A percentile compares a stretch with the other conserved stretches of the same genome.
phyloP scores from a whole-genome alignment of 1,284 basidiomycete species.

The Entoloma clypeatum region DNA sequence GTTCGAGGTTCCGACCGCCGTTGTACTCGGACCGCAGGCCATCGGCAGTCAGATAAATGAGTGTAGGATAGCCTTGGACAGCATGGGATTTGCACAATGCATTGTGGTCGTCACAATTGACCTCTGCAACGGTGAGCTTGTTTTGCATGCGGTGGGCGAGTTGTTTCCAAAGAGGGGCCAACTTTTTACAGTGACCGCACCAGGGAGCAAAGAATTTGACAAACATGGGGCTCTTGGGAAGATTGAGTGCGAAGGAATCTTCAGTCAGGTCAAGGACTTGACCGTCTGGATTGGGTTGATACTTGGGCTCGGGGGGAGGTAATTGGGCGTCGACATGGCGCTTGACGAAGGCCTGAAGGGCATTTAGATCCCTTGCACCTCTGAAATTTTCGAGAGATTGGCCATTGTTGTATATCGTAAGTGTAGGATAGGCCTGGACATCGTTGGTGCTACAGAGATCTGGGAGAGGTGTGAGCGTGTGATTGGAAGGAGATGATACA shows the following conservation, averaged over 20 bases:
- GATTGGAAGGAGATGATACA: constrained; percentile 13
- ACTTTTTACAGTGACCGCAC: constrained; percentile 92
- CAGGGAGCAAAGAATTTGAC: constrained; percentile 93
- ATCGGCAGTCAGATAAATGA: constrained; percentile 57
- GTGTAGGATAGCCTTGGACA: constrained; percentile 77
- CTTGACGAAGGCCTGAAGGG: constrained; percentile 33
- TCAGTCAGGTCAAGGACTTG: constrained; percentile 53
- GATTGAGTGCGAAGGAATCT: constrained; percentile 46
- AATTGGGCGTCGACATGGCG: constrained; percentile 21
- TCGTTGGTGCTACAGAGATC: constrained; percentile 75
- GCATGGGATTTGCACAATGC: constrained; percentile 62
- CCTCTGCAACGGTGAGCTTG: constrained; percentile 73
- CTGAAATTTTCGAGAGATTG: constrained; percentile 56
- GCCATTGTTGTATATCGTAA: constrained; percentile 75
- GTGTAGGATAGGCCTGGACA: constrained; percentile 75
- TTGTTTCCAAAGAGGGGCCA: constrained; percentile 76
- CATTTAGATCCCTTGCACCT: constrained; percentile 32
- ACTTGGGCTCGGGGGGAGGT: constrained; percentile 1
- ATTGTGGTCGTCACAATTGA: constrained; percentile 79
- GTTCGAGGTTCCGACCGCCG: constrained; percentile 63
- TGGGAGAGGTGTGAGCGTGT: constrained; percentile 27
- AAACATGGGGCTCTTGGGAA: constrained; percentile 66
- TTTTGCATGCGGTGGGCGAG: constrained; percentile 67
- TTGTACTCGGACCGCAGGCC: constrained; percentile 63
- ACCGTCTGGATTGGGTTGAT: constrained; percentile 41